Conservation (phyloP, 257 asterid genomes). For the Craterostigma plantagineum region DNA sequence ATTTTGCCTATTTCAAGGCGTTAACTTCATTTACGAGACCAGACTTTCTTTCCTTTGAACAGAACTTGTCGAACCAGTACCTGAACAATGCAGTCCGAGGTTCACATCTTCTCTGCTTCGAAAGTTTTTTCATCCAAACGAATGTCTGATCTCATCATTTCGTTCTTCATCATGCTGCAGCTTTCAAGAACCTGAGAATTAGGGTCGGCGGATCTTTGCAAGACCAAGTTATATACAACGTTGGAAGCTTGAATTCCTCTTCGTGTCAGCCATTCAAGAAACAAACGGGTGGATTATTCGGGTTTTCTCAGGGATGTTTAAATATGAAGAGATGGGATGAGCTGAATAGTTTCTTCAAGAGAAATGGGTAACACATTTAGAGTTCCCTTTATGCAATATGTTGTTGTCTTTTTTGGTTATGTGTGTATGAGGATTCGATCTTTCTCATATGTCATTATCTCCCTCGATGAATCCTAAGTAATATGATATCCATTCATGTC, state of each 20-base stretch:
- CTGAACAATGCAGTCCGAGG: slow-evolving; percentile 70
- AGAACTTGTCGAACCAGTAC: slow-evolving; percentile 68
- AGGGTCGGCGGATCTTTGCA: slow-evolving; percentile 94
- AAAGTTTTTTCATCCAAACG: neutral
- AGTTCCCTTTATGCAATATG: slow-evolving; percentile 1
- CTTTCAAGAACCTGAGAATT: slow-evolving; percentile 65
- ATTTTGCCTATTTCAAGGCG: neutral
- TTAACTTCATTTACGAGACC: slow-evolving; percentile 1
- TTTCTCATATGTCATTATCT: neutral
- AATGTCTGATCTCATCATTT: neutral
- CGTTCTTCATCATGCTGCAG: slow-evolving; percentile 20
- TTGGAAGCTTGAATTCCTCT: slow-evolving; percentile 27
- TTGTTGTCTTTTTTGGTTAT: neutral
- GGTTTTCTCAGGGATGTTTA: slow-evolving; percentile 85
- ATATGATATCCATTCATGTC: too few relatives aligned
- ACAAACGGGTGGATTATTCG: slow-evolving; percentile 62
- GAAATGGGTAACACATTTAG: slow-evolving; percentile 44
- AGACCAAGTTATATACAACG: slow-evolving; percentile 64
- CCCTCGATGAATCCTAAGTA: neutral
- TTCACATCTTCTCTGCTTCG: slow-evolving; percentile 11
- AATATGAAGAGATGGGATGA: slow-evolving; percentile 85
- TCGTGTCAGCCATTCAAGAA: slow-evolving; percentile 45
- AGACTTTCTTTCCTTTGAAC: neutral
- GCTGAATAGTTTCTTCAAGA: slow-evolving; percentile 53
- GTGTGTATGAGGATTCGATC: neutral